A percentile compares a stretch with the other conserved stretches of the same genome.
Conservation (phyloP, 345 rosid genomes). For the Gossypium stocksii region DNA sequence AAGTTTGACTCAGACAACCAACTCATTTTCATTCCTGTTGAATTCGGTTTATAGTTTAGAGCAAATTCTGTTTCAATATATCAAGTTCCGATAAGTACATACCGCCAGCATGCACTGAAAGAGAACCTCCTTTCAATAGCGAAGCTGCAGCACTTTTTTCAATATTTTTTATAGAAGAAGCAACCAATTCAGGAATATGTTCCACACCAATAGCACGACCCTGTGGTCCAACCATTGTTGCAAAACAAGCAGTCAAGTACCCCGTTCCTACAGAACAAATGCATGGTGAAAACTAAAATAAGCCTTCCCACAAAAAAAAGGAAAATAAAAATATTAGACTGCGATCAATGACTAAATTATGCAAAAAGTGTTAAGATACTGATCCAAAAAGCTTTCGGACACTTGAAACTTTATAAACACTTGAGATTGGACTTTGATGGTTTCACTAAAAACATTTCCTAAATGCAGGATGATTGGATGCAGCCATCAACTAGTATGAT, state of each 20-base stretch:
- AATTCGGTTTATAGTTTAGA: not conserved
- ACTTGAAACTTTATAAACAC: not conserved
- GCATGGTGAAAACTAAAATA: not conserved
- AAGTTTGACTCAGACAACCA: not conserved
- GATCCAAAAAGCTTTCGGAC: not conserved
- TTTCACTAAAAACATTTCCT: not conserved
- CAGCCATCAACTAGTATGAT: not conserved
- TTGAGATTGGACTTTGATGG: not conserved
- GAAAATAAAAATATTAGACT: not conserved
- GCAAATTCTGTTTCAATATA: not conserved
- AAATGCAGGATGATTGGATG: not conserved
- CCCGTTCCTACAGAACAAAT: slow-evolving; percentile 62
- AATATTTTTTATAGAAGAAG: slow-evolving; percentile 61
- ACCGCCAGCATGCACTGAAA: slow-evolving; percentile 81
- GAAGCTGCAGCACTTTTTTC: slow-evolving; percentile 70
- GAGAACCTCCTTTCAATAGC: slow-evolving; percentile 62
- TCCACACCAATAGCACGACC: slow-evolving; percentile 91
- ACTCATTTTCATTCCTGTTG: not conserved
- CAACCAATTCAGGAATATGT: slow-evolving; percentile 80
- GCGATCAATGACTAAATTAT: not conserved
- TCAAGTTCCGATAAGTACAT: slow-evolving; percentile 21
- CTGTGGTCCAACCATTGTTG: slow-evolving; percentile 81
- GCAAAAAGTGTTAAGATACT: not conserved
- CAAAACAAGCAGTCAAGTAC: slow-evolving; percentile 91
- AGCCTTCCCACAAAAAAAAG: not conserved